These are phyloP conservation scores for Juncus inflexus DNA, from an alignment of 176 grass and related monocot species.

Conservation along the genomic window DNA sequence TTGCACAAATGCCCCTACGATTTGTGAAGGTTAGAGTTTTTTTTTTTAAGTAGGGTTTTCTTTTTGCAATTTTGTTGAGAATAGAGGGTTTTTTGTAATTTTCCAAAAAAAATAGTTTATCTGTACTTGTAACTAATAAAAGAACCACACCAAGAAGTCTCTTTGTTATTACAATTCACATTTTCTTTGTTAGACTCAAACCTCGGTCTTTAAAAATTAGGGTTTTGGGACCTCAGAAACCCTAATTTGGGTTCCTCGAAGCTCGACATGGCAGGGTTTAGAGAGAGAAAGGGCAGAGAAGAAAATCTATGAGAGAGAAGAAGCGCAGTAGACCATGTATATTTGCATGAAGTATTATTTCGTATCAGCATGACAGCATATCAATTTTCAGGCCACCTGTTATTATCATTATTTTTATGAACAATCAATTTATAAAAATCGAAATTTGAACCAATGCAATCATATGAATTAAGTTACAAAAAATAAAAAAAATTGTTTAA, in stretches of 20 bases:
- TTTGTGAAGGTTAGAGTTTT: too few species aligned
- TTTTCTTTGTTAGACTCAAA: constrained; percentile 12
- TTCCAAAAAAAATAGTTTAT: neutral
- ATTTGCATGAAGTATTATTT: neutral
- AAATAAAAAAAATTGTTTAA: too few species aligned
- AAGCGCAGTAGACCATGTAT: constrained; percentile 10
- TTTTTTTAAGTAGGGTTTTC: too few species aligned
- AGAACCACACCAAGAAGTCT: constrained; percentile 3
- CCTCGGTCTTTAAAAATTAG: neutral
- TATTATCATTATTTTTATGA: too few species aligned
- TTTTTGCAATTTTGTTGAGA: too few species aligned
- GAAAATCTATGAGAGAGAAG: constrained; percentile 3
- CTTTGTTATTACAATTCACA: neutral
- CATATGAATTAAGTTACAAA: too few species aligned
- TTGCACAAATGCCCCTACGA: too few species aligned
- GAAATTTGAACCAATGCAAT: too few species aligned
- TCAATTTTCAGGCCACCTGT: neutral
- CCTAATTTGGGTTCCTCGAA: constrained; percentile 4
- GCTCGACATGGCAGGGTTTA: constrained; percentile 14
- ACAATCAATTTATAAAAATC: too few species aligned
- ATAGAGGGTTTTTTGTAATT: too few species aligned
- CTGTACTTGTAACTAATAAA: constrained; percentile 17
- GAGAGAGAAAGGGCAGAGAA: neutral
- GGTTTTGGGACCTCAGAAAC: constrained; percentile 8
- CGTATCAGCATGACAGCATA: constrained; percentile 19